These are phyloP conservation scores for Termitomyces sp. DNA, from an alignment of 768 basidiomycete species.

Conservation along the genomic window DNA sequence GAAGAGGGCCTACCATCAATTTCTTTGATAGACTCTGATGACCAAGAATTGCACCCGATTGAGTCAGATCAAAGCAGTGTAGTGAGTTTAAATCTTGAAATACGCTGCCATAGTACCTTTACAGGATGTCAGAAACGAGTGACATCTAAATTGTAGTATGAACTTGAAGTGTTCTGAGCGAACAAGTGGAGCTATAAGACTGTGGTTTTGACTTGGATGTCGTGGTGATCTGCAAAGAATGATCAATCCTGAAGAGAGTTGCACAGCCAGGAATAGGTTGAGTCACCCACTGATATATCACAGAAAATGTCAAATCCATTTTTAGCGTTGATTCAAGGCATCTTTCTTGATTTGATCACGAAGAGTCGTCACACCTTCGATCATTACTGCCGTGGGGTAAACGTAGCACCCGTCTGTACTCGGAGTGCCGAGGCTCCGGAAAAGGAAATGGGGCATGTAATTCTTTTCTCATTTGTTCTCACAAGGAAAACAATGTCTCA, in stretches of 20 bases:
- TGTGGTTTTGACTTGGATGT: too few species aligned
- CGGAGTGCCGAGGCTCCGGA: background rate
- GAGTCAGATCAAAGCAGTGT: background rate
- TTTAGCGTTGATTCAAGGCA: too few species aligned
- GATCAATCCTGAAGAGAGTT: background rate
- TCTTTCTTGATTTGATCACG: background rate
- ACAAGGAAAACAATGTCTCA: too few species aligned
- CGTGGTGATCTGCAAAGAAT: background rate
- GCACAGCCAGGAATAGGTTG: too few species aligned
- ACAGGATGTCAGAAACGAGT: background rate
- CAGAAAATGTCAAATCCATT: background rate
- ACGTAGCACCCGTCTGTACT: too few species aligned
- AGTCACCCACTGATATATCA: too few species aligned
- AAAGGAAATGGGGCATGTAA: background rate
- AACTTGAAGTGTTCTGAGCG: too few species aligned
- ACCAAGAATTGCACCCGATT: background rate
- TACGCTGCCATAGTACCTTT: too few species aligned
- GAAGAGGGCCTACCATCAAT: too few species aligned
- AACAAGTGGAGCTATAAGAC: too few species aligned
- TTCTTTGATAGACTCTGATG: background rate
- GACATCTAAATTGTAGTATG: background rate
- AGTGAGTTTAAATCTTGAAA: background rate
- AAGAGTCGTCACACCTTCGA: background rate
- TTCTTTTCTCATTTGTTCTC: background rate
- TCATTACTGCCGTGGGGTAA: too few species aligned